Conservation (phyloP, 345 rosid genomes). For the Corymbia maculata region DNA sequence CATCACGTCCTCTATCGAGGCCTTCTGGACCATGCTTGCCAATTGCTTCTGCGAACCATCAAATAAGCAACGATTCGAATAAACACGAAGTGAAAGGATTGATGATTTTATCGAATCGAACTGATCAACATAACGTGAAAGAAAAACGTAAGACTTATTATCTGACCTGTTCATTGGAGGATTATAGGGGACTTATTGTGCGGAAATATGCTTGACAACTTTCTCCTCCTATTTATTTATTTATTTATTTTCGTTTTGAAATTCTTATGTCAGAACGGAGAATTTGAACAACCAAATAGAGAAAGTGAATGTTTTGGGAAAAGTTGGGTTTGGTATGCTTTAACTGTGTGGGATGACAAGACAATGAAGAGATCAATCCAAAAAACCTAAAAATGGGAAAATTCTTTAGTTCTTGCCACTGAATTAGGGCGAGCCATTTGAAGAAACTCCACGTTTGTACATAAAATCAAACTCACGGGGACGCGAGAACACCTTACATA, state of each 20-base stretch:
- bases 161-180: not conserved
- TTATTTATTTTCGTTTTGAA: constrained; percentile 1
- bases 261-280: not conserved
- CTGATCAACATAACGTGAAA: not conserved
- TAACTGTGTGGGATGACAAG: constrained; percentile 33
- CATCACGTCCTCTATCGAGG: constrained; percentile 97
- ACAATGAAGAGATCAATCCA: not conserved
- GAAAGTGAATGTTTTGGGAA: constrained; percentile 33
- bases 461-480: constrained; percentile 6
- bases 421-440: not conserved
- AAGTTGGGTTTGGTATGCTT: constrained; percentile 5
- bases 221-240: not conserved
- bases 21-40: constrained; percentile 92
- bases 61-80: not conserved
- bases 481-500: constrained; percentile 21
- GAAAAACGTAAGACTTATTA: not conserved
- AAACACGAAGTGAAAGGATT: not conserved
- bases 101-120: not conserved
- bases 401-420: not conserved
- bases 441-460: constrained; percentile 1
- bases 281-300: constrained; percentile 30
- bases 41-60: constrained; percentile 64
- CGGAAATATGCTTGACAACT: constrained; percentile 1
- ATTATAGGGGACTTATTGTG: not conserved
- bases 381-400: not conserved